Conservation (phyloP, 768 basidiomycete genomes). For the Bullera alba region DNA sequence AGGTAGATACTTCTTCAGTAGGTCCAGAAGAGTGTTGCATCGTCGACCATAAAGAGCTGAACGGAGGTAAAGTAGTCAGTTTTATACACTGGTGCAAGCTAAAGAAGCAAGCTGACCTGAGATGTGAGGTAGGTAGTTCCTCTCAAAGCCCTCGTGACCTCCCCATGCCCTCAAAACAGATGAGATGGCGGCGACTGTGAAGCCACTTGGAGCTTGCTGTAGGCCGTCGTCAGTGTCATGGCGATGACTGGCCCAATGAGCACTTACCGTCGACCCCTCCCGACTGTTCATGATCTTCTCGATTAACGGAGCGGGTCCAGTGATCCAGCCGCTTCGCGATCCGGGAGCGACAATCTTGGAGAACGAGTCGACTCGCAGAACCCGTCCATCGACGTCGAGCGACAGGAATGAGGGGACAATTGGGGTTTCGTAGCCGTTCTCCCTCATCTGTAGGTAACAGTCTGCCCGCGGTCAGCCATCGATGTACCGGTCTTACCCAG, state of each 20-base stretch:
- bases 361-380: conserved; percentile 34
- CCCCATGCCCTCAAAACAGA: conserved; percentile 31
- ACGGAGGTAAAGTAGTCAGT: neutral
- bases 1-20: conserved; percentile 12
- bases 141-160: conserved; percentile 33
- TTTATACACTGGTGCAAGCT: neutral
- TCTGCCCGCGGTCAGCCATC: conserved; percentile 40
- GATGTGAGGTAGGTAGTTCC: conserved; percentile 33
- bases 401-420: conserved; percentile 34
- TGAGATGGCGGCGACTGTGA: conserved; percentile 26
- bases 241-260: neutral
- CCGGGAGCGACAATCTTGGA: conserved; percentile 39
- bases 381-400: conserved; percentile 32
- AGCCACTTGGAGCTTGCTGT: conserved; percentile 26
- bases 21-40: conserved; percentile 13
- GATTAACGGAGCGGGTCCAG: conserved; percentile 19
- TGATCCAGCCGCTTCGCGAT: conserved; percentile 28
- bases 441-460: conserved; percentile 40
- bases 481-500: conserved; percentile 10
- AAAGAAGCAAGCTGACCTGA: conserved; percentile 14
- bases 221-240: neutral
- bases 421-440: conserved; percentile 23
- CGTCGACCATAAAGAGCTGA: conserved; percentile 24
- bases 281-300: conserved; percentile 26
- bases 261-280: conserved; percentile 28